Evolutionary conservation across 345 rosid species (phyloP).

Genomic region (Tarenaya hassleriana): DNA sequence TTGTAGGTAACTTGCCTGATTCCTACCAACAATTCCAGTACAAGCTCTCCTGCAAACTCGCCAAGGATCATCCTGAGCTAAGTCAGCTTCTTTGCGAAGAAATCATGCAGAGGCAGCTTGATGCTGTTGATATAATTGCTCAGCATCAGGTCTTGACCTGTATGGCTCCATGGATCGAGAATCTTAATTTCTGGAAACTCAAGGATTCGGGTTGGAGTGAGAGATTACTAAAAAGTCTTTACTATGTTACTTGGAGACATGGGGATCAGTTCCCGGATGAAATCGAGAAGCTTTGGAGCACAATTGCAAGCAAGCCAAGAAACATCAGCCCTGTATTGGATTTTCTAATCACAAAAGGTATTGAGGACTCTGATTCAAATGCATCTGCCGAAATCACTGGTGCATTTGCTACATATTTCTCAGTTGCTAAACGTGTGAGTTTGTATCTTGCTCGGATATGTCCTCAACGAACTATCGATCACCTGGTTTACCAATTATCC

Average conservation of each 20-base stretch:
- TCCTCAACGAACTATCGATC: constrained; percentile 96
- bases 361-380: constrained; percentile 97
- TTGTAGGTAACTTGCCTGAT: constrained; percentile 96
- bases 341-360: constrained; percentile 93
- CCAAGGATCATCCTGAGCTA: constrained; percentile 93
- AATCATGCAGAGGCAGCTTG: constrained; percentile 99
- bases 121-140: constrained; percentile 97
- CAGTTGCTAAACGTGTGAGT: constrained; percentile 98
- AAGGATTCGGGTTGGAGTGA: constrained; percentile 99
- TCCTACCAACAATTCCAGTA: constrained; percentile 98
- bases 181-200: constrained; percentile 96
- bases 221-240: constrained; percentile 89
- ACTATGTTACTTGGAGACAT: constrained; percentile 96
- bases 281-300: constrained; percentile 98
- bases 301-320: constrained; percentile 92
- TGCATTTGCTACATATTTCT: constrained; percentile 98
- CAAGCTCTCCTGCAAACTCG: constrained; percentile 93
- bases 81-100: constrained; percentile 98
- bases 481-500: constrained; percentile 88
- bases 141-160: constrained; percentile 99
- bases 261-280: constrained; percentile 99
- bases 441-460: constrained; percentile 93
- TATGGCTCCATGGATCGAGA: constrained; percentile 99
- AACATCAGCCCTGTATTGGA: constrained; percentile 95
- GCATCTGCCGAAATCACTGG: constrained; percentile 98